phyloP scores from a whole-genome alignment of 148 eudicot species.

The Chenopodium suecicum region DNA sequence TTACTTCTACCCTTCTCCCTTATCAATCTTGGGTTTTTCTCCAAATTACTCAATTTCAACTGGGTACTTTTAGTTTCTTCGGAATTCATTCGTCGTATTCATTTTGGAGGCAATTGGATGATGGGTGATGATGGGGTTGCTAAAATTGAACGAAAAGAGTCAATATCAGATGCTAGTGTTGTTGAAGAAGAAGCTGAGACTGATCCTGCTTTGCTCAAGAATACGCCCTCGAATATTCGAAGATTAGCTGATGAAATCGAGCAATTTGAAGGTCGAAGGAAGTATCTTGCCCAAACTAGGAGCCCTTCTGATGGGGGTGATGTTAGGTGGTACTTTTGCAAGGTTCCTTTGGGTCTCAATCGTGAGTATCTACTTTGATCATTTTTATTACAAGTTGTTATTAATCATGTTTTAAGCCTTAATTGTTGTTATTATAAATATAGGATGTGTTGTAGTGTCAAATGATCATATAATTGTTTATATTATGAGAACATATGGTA shows the following conservation, averaged over 20 bases:
- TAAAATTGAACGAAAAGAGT: constrained; percentile 20
- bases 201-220: constrained; percentile 74
- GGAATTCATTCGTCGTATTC: too few species aligned
- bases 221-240: constrained; percentile 77
- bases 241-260: constrained; percentile 80
- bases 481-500: too few species aligned
- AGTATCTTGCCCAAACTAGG: constrained; percentile 84
- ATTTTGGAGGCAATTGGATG: background rate
- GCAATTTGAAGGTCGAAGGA: constrained; percentile 82
- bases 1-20: too few species aligned
- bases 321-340: constrained; percentile 96
- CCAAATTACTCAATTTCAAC: too few species aligned
- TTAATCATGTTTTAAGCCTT: background rate
- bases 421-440: too few species aligned
- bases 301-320: constrained; percentile 95
- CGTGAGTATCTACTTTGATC: constrained; percentile 42
- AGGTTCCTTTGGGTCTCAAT: constrained; percentile 67
- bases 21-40: too few species aligned
- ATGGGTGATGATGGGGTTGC: background rate
- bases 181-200: constrained; percentile 47
- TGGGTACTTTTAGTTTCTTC: too few species aligned
- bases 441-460: too few species aligned
- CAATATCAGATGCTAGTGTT: constrained; percentile 19
- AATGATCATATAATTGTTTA: too few species aligned
- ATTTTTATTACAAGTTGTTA: background rate